Conservation (phyloP, 805 yeast genomes). For the Candida awuae region DNA sequence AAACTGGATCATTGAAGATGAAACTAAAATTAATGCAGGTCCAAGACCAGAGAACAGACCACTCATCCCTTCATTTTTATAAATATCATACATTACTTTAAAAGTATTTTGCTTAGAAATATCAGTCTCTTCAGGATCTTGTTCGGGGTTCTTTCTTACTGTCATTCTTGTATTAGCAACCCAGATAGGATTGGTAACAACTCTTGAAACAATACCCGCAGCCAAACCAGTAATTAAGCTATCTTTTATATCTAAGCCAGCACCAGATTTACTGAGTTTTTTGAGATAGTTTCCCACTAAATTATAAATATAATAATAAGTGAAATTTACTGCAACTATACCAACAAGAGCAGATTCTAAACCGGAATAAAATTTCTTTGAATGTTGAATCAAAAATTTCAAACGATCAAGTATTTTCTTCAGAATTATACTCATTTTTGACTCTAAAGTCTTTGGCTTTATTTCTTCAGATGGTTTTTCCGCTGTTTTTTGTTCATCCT, state of each 20-base stretch:
- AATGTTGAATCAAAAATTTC: conserved; percentile 43
- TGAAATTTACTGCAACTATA: conserved; percentile 75
- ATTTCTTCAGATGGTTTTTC: background rate
- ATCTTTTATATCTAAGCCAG: conserved; percentile 50
- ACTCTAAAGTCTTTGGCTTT: background rate
- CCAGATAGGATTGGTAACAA: conserved; percentile 87
- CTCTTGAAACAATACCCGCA: conserved; percentile 81
- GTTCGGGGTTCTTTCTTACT: conserved; percentile 30
- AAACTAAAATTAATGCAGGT: conserved; percentile 80
- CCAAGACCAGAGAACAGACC: conserved; percentile 77
- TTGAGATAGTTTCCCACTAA: conserved; percentile 31
- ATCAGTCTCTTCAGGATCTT: conserved; percentile 3
- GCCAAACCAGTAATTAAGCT: conserved; percentile 72
- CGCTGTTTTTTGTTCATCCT: conserved; percentile 5
- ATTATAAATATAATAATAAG: conserved; percentile 88
- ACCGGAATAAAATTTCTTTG: conserved; percentile 71
- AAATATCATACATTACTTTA: conserved; percentile 51
- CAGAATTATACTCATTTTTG: background rate
- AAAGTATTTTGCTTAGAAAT: conserved; percentile 38
- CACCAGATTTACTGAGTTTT: conserved; percentile 11
- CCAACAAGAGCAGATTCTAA: conserved; percentile 84
- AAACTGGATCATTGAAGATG: conserved; percentile 87
- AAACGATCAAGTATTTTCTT: conserved; percentile 38
- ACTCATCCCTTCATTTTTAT: conserved; percentile 59
- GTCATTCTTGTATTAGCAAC: conserved; percentile 89